A percentile compares a stretch with the other conserved stretches of the same genome.
Conservation (phyloP, 1,284 basidiomycete species). For the Papiliotrema fonsecae region DNA sequence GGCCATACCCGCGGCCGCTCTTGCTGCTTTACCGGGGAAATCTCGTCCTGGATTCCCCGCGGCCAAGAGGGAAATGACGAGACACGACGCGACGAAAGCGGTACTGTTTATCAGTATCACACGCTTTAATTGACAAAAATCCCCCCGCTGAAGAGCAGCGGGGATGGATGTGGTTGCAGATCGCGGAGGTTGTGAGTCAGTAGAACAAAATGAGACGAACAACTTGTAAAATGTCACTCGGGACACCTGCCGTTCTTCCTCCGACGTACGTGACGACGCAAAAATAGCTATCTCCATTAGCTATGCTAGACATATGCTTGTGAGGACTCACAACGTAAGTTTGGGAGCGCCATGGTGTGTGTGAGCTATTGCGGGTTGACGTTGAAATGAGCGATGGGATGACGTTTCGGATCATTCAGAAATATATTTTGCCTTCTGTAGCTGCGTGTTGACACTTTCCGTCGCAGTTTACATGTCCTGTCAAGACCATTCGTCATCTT, state of each 20-base stretch:
- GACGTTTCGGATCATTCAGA: background rate
- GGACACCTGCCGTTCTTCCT: constrained; percentile 46
- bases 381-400: background rate
- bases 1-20: constrained; percentile 26
- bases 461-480: too few relatives aligned
- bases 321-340: constrained; percentile 36
- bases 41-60: constrained; percentile 36
- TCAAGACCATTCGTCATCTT: too few relatives aligned
- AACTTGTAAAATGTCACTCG: constrained; percentile 48
- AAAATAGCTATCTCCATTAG: constrained; percentile 39
- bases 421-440: too few relatives aligned
- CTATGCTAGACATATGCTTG: background rate
- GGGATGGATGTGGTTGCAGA: too few relatives aligned
- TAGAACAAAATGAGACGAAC: constrained; percentile 20
- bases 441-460: too few relatives aligned
- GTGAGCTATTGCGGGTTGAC: background rate
- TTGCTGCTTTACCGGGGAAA: constrained; percentile 28
- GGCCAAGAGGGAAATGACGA: constrained; percentile 45
- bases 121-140: background rate
- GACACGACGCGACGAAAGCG: constrained; percentile 45
- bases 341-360: constrained; percentile 38
- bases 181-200: background rate
- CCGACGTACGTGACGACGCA: constrained; percentile 47
- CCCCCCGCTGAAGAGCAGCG: background rate
- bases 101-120: constrained; percentile 25